Conservation (phyloP, 306 rosid species). For the Quercus robur region DNA sequence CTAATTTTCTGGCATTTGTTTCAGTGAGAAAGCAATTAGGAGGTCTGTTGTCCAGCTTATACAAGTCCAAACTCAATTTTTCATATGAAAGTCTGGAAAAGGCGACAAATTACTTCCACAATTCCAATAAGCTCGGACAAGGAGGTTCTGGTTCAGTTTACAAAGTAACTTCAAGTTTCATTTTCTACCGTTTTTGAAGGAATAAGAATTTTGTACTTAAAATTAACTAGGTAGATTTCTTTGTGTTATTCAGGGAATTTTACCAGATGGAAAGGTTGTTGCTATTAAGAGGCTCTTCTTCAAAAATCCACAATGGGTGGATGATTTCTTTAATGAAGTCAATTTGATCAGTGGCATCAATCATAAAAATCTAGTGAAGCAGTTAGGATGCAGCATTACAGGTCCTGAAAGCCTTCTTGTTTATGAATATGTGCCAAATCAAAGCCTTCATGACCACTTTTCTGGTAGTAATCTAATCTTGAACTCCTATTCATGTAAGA, state of each 20-base stretch:
- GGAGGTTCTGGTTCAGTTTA: constrained; percentile 83
- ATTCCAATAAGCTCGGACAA: constrained; percentile 67
- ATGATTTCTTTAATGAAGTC: constrained; percentile 48
- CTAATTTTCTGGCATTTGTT: neutral
- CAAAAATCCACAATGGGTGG: constrained; percentile 48
- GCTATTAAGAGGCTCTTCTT: constrained; percentile 58
- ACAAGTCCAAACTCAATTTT: constrained; percentile 53
- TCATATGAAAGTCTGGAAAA: constrained; percentile 65
- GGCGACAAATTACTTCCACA: constrained; percentile 61
- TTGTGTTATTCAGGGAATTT: constrained; percentile 25
- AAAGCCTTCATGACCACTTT: constrained; percentile 54
- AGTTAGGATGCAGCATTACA: constrained; percentile 68
- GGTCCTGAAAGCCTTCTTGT: constrained; percentile 79
- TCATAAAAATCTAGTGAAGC: constrained; percentile 48
- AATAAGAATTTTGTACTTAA: neutral
- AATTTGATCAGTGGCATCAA: constrained; percentile 37
- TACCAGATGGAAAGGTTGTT: constrained; percentile 31
- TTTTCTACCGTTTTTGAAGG: neutral
- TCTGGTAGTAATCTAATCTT: constrained; percentile 32
- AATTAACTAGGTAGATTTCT: neutral
- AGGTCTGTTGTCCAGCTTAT: constrained; percentile 36
- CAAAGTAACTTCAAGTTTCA: constrained; percentile 33
- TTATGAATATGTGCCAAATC: constrained; percentile 64
- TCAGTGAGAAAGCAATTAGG: constrained; percentile 62
- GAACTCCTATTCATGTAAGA: neutral